These are phyloP conservation scores for Sclerotinia trifoliorum DNA, from an alignment of 2,329 filamentous ascomycete genomes.

Conservation along the genomic window DNA sequence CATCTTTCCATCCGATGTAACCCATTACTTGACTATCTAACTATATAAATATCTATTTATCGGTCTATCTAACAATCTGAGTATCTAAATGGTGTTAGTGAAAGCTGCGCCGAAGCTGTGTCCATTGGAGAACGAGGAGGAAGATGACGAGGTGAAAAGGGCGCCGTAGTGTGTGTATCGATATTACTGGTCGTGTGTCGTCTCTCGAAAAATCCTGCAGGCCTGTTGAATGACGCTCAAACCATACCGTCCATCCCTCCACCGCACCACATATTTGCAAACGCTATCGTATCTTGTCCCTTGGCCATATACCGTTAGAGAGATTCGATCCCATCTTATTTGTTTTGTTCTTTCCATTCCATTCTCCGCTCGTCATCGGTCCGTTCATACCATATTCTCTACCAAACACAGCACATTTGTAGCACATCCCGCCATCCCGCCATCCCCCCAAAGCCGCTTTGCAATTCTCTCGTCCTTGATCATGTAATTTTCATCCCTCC, in stretches of 20 bases:
- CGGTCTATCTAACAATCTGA: not conserved
- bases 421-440: not conserved
- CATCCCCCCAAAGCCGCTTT: no score
- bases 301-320: no score
- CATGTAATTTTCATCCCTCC: no score
- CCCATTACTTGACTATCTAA: no score
- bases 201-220: not conserved
- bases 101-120: not conserved
- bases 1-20: not conserved
- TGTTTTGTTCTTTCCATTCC: not conserved
- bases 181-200: not conserved
- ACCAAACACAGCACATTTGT: not conserved
- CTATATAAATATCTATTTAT: not conserved
- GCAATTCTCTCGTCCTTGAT: no score
- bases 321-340: no score
- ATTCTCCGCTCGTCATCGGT: not conserved
- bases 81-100: not conserved
- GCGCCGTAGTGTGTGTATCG: not conserved
- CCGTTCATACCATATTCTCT: not conserved
- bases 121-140: not conserved
- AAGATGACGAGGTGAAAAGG: slow-evolving; percentile 34
- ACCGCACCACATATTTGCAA: not conserved
- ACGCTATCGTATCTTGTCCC: not conserved
- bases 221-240: not conserved
- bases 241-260: not conserved